Evolutionary conservation across 495 filamentous ascomycete species (phyloP).

Genomic region (Xanthoparmelia taractica): DNA sequence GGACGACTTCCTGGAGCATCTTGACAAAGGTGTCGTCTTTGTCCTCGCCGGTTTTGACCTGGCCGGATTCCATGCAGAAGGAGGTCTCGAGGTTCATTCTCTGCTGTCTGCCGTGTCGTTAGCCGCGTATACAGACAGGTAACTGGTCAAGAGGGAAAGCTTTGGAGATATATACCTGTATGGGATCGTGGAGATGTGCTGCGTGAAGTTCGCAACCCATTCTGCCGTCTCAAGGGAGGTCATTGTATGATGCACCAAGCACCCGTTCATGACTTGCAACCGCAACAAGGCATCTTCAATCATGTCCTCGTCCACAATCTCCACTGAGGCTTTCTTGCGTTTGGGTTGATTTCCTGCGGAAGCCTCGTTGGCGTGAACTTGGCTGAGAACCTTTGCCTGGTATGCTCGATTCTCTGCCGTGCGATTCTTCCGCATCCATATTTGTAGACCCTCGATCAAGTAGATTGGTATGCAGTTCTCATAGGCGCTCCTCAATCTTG

Average conservation of each 20-base stretch:
- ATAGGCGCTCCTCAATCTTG: constrained; percentile 48
- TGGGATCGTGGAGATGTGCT: constrained; percentile 70
- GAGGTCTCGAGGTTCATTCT: constrained; percentile 48
- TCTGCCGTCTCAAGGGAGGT: constrained; percentile 57
- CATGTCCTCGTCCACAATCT: constrained; percentile 54
- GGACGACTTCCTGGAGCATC: constrained; percentile 71
- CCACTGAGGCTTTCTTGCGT: constrained; percentile 21
- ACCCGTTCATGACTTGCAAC: constrained; percentile 60
- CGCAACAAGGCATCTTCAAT: constrained; percentile 67
- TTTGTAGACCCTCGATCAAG: constrained; percentile 63
- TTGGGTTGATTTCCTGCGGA: constrained; percentile 18
- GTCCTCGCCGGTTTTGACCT: constrained; percentile 66
- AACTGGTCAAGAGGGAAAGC: background rate
- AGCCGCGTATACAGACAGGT: background rate
- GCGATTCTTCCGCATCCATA: constrained; percentile 63
- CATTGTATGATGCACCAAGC: constrained; percentile 66
- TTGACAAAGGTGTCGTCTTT: constrained; percentile 61
- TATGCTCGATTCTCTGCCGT: constrained; percentile 61
- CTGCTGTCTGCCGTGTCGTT: constrained; percentile 29
- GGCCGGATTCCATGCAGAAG: constrained; percentile 79
- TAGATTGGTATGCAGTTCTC: constrained; percentile 54
- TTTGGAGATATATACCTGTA: constrained; percentile 43
- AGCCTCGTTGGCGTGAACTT: constrained; percentile 31
- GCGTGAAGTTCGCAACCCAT: constrained; percentile 73
- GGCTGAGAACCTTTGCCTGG: constrained; percentile 54